These are phyloP conservation scores for Polyplosphaeria fusca DNA, from an alignment of 495 filamentous ascomycete species.

Conservation along the genomic window DNA sequence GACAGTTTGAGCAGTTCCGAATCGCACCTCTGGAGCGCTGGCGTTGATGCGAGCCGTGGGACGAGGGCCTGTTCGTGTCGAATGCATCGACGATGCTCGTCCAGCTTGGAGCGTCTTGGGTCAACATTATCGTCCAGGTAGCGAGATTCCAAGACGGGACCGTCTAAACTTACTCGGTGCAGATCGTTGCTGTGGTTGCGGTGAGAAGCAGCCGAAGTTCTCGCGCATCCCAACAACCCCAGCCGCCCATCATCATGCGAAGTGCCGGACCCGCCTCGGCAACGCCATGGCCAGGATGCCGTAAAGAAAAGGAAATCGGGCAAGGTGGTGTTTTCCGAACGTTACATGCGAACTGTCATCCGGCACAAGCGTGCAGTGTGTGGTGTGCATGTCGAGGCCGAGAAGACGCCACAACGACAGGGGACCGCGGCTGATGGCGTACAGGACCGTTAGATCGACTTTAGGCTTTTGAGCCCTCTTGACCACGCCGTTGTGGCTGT, in stretches of 20 bases:
- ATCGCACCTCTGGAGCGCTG: background rate
- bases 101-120: background rate
- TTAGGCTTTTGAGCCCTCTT: background rate
- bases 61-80: background rate
- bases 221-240: background rate
- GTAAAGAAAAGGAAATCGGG: background rate
- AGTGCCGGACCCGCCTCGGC: background rate
- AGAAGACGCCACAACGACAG: background rate
- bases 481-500: background rate
- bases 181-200: background rate
- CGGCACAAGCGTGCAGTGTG: background rate
- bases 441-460: background rate
- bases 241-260: background rate
- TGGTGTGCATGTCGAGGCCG: background rate
- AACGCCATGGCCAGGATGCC: background rate
- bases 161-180: too few species aligned
- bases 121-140: too few species aligned
- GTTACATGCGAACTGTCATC: slow-evolving; percentile 1
- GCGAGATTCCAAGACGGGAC: too few species aligned
- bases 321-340: too few species aligned
- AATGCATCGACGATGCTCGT: background rate
- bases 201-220: background rate
- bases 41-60: background rate
- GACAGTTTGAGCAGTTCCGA: background rate
- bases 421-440: background rate